These are phyloP conservation scores for Akanthomyces muscarius DNA, from an alignment of 2,329 filamentous ascomycete species.

Conservation along the genomic window DNA sequence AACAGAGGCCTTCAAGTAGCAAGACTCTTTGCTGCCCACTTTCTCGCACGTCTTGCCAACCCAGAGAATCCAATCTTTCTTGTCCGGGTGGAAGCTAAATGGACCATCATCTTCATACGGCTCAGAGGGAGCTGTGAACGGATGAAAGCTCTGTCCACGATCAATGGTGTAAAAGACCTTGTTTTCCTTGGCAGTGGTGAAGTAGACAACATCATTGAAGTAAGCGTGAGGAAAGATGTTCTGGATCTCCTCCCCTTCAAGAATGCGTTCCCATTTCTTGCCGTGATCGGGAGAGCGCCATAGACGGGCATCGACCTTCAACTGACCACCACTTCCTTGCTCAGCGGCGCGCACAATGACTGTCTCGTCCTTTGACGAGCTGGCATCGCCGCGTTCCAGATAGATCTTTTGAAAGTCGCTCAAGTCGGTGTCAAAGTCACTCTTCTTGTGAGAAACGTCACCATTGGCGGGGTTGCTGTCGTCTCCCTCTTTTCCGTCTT, in stretches of 20 bases:
- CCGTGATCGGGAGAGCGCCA: slow-evolving; percentile 82
- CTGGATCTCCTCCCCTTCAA: slow-evolving; percentile 65
- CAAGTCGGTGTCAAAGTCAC: slow-evolving; percentile 58
- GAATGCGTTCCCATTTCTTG: slow-evolving; percentile 71
- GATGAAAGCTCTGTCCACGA: slow-evolving; percentile 67
- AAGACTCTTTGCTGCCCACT: slow-evolving; percentile 48
- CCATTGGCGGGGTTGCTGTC: slow-evolving; percentile 54
- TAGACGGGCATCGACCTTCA: slow-evolving; percentile 50
- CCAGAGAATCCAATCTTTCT: slow-evolving; percentile 91
- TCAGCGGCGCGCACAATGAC: slow-evolving; percentile 52
- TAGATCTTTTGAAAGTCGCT: slow-evolving; percentile 60
- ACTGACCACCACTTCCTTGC: slow-evolving; percentile 26
- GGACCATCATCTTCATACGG: slow-evolving; percentile 38
- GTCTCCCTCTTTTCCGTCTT: slow-evolving; percentile 6
- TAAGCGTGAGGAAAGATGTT: slow-evolving; percentile 73
- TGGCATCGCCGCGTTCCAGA: slow-evolving; percentile 69
- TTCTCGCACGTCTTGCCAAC: slow-evolving; percentile 68
- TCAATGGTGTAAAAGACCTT: slow-evolving; percentile 76
- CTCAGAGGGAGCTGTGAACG: slow-evolving; percentile 65
- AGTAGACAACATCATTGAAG: slow-evolving; percentile 81
- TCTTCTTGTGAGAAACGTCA: slow-evolving; percentile 58
- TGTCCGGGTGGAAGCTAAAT: slow-evolving; percentile 76
- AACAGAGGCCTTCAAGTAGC: slow-evolving; percentile 70
- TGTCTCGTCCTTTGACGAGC: slow-evolving; percentile 66
- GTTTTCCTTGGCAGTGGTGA: slow-evolving; percentile 63